Evolutionary conservation across 2,329 filamentous ascomycete genomes (phyloP).

Genomic region (Penicillium frequentans): DNA sequence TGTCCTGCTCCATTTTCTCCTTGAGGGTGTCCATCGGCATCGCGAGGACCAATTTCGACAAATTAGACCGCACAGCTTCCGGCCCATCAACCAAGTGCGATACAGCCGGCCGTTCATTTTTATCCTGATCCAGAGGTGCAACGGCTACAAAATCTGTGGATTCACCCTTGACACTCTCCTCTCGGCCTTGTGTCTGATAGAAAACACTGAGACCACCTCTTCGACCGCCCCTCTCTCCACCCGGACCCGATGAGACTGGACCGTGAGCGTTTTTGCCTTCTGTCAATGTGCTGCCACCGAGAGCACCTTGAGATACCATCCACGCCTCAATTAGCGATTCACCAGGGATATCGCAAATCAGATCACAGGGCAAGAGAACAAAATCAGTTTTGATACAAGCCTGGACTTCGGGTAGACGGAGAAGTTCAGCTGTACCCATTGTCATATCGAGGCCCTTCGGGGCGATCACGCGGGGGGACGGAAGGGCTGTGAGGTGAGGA

Average conservation of each 20-base stretch:
- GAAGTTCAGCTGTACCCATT: conserved; percentile 84
- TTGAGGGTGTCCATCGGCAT: conserved; percentile 88
- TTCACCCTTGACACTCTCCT: conserved; percentile 78
- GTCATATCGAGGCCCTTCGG: conserved; percentile 76
- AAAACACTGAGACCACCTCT: conserved; percentile 85
- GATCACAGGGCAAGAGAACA: conserved; percentile 85
- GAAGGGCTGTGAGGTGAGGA: conserved; percentile 51
- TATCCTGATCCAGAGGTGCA: conserved; percentile 60
- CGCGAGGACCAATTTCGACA: conserved; percentile 80
- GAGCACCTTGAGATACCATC: conserved; percentile 79
- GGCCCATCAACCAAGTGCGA: conserved; percentile 53
- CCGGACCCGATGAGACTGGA: conserved; percentile 49
- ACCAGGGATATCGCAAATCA: conserved; percentile 86
- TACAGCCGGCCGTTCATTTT: conserved; percentile 50
- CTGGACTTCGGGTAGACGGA: conserved; percentile 80
- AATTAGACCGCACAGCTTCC: conserved; percentile 64
- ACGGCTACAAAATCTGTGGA: conserved; percentile 91
- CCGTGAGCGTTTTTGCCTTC: conserved; percentile 39
- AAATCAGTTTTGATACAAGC: conserved; percentile 81
- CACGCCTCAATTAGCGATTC: conserved; percentile 83
- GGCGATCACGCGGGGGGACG: conserved; percentile 69
- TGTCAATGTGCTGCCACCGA: conserved; percentile 59
- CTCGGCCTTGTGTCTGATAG: conserved; percentile 77
- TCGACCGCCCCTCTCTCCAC: conserved; percentile 58
- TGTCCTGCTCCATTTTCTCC: conserved; percentile 75